Percentiles rank a stretch among this genome's conserved stretches.
These are phyloP conservation scores for Eleusine indica DNA, from an alignment of 176 grass and related monocot species.

Conservation along the genomic window DNA sequence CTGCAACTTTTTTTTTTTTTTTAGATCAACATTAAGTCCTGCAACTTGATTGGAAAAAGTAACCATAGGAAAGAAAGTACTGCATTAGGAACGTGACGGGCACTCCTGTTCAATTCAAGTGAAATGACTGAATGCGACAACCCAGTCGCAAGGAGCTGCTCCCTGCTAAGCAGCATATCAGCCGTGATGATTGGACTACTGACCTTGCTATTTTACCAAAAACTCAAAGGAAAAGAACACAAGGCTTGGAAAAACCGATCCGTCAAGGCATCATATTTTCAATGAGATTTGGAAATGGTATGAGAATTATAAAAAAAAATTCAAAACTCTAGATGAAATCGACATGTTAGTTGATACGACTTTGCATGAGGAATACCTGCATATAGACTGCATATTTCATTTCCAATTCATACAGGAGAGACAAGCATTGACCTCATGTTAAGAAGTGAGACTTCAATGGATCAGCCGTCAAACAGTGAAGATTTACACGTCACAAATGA, in stretches of 20 bases:
- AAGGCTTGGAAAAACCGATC: background rate
- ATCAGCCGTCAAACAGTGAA: background rate
- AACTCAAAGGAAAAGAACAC: conserved; percentile 6
- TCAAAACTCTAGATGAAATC: background rate
- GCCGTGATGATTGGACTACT: conserved; percentile 2
- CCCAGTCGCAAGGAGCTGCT: conserved; percentile 7
- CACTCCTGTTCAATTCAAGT: background rate
- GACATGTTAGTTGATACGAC: background rate
- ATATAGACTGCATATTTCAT: background rate
- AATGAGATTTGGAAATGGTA: background rate
- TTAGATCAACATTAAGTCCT: background rate
- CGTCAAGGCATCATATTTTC: background rate
- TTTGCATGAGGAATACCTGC: background rate
- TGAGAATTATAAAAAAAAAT: background rate
- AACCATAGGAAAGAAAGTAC: background rate
- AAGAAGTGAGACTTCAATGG: background rate
- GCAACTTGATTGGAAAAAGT: conserved; percentile 25
- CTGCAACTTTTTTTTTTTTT: background rate
- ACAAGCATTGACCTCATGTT: background rate
- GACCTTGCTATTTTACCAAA: conserved; percentile 17
- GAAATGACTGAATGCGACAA: conserved; percentile 9
- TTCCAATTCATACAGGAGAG: background rate
- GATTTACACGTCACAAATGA: conserved; percentile 6
- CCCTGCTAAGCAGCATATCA: conserved; percentile 38
- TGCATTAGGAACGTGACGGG: background rate